Evolutionary conservation across 1,284 basidiomycete genomes (phyloP), one percentile per base, ranked within the genome.

Genomic region (Melampsora occidentalis): DNA sequence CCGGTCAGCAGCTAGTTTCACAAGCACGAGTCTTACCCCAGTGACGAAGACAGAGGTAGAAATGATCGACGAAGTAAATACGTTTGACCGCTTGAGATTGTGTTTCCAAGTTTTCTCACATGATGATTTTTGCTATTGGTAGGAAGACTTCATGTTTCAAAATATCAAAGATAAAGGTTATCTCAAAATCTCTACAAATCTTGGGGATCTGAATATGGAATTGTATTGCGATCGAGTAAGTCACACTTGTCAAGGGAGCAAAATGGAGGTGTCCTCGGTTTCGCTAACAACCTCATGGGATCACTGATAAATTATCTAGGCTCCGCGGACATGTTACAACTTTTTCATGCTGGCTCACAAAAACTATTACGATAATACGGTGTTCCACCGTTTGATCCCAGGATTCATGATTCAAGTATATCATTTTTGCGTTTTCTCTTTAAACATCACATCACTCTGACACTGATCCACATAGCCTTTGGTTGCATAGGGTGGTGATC

Each of bases 401-500:
- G 95, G 93, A 0, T 99, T 99, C 82, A 99, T 99, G 97, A 91
- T 92, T 75, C 71, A 67, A 51, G 71, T 72, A n/a, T 49, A 63
- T 33, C 18, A 4, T 51, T 70, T 78, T 20, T 10, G 35, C 25
- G 12, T 31, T 35, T 70, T 39, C 63, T 10, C 28, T 48, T 39
- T 49, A 33, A 9, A 14, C 20, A 28, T 2, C 51, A 20, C 31
- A 57, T 33, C 25, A 25, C 5, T 57, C 63, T 65, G 25, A 65
- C 39, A 42, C 39, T 42, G 39, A 65, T 72, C 16, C 7, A 14
- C 35, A 25, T 33, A 6, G 16, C 25, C 28, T 49, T 71, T 61
- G 0, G 78, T 93, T 91, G 88, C 94, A 35, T 94, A 97, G 87
- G 94, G 94, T 1, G 96, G 95, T 63, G 95, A 99, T 83, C 95